These are phyloP conservation scores for Chytridium lagenaria DNA, from an alignment of 371 early-diverging fungal genomes.

Conservation along the genomic window DNA sequence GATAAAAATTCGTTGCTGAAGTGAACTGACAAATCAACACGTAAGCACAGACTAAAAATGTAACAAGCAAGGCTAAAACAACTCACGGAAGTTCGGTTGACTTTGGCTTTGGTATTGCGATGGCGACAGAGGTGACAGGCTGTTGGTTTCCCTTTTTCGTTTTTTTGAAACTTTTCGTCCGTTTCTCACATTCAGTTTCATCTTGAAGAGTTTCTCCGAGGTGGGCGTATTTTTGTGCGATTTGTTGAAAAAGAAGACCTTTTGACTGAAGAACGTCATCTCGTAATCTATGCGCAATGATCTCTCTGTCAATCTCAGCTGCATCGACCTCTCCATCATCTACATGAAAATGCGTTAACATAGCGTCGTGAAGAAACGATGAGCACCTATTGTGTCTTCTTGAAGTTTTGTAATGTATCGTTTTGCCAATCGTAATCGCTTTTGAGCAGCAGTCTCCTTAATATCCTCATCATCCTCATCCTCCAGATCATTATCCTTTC, in stretches of 20 bases:
- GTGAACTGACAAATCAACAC: background rate
- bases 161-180: slow-evolving; percentile 41
- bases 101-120: slow-evolving; percentile 37
- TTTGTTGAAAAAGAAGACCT: slow-evolving; percentile 42
- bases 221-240: slow-evolving; percentile 46
- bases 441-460: slow-evolving; percentile 88
- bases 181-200: background rate
- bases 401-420: slow-evolving; percentile 82
- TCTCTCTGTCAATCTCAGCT: slow-evolving; percentile 87
- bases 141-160: slow-evolving; percentile 70
- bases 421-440: slow-evolving; percentile 90
- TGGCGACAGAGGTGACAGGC: slow-evolving; percentile 78
- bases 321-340: slow-evolving; percentile 82
- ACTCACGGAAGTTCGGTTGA: slow-evolving; percentile 1
- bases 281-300: slow-evolving; percentile 86
- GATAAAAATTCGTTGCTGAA: slow-evolving; percentile 52
- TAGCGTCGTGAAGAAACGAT: background rate
- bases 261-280: slow-evolving; percentile 69
- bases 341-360: slow-evolving; percentile 6
- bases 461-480: slow-evolving; percentile 70
- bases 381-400: slow-evolving; percentile 67
- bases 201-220: slow-evolving; percentile 2
- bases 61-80: background rate
- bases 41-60: background rate
- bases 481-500: slow-evolving; percentile 66